Evolutionary conservation across 495 filamentous ascomycete genomes (phyloP).

Genomic region (Penicillium subrubescens): DNA sequence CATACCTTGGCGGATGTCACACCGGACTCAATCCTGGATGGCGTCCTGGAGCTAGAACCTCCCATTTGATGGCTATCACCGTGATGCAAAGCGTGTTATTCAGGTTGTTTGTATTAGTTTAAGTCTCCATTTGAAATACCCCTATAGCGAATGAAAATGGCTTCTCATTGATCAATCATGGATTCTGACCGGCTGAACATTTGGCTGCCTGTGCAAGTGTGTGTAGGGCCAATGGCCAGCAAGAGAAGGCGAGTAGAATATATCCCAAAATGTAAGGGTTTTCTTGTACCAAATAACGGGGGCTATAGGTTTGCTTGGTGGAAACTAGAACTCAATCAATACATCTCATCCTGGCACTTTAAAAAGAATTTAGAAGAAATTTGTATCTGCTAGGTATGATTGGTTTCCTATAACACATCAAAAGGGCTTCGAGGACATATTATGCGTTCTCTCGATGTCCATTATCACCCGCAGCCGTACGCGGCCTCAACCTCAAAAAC

Average conservation of each 20-base stretch:
- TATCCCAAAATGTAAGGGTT: too few species aligned
- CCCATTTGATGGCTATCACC: constrained; percentile 54
- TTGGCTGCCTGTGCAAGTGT: background rate
- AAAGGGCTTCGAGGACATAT: background rate
- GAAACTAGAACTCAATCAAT: background rate
- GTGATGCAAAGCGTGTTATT: too few species aligned
- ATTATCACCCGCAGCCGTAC: constrained; percentile 32
- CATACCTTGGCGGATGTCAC: constrained; percentile 66
- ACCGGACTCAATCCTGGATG: constrained; percentile 79
- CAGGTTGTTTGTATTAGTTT: background rate
- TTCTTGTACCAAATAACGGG: too few species aligned
- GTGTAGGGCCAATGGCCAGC: background rate
- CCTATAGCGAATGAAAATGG: background rate
- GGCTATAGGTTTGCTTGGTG: too few species aligned
- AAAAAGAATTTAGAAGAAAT: background rate
- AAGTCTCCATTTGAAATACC: background rate
- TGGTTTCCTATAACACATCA: background rate
- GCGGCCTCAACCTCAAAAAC: constrained; percentile 34
- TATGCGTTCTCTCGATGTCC: background rate
- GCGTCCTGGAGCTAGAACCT: constrained; percentile 73
- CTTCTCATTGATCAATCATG: background rate
- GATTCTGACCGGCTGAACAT: background rate
- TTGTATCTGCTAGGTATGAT: background rate
- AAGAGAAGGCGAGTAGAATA: too few species aligned
- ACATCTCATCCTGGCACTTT: background rate